Evolutionary conservation across 257 asterid species (phyloP).

Genomic region (Plantago elongata): DNA sequence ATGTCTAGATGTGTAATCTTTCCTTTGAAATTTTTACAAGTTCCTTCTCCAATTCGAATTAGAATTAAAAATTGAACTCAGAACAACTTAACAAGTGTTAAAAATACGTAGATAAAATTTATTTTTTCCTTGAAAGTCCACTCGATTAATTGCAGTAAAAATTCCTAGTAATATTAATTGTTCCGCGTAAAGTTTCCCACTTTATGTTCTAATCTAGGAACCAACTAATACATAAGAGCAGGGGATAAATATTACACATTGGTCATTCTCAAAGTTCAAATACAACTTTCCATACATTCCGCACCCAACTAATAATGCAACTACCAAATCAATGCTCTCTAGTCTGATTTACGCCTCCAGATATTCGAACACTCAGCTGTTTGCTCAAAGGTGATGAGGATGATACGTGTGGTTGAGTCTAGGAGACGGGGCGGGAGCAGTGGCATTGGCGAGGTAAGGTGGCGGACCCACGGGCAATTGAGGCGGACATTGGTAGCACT

Average conservation of each 20-base stretch:
- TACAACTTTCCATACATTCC: conserved; percentile 17
- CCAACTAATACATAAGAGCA: neutral
- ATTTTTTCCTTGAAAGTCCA: too few species aligned
- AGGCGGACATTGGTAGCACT: conserved; percentile 82
- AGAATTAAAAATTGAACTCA: too few species aligned
- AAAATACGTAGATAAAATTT: too few species aligned
- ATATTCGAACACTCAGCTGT: neutral
- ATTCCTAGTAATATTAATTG: too few species aligned
- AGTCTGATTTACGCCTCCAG: conserved; percentile 11
- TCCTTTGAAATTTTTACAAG: too few species aligned
- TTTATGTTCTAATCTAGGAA: neutral
- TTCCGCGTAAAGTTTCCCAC: too few species aligned
- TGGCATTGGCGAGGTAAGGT: conserved; percentile 34
- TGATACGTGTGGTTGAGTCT: conserved; percentile 16
- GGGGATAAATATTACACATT: neutral
- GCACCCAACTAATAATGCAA: neutral
- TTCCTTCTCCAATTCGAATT: too few species aligned
- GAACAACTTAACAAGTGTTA: too few species aligned
- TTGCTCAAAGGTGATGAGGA: conserved; percentile 21
- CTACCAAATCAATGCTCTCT: conserved; percentile 15
- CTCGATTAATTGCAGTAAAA: too few species aligned
- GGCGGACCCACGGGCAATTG: conserved; percentile 44
- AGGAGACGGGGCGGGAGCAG: conserved; percentile 33
- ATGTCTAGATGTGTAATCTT: too few species aligned
- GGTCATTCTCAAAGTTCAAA: neutral